Conservation (phyloP, 306 rosid genomes). For the Trifolium fragiferum region DNA sequence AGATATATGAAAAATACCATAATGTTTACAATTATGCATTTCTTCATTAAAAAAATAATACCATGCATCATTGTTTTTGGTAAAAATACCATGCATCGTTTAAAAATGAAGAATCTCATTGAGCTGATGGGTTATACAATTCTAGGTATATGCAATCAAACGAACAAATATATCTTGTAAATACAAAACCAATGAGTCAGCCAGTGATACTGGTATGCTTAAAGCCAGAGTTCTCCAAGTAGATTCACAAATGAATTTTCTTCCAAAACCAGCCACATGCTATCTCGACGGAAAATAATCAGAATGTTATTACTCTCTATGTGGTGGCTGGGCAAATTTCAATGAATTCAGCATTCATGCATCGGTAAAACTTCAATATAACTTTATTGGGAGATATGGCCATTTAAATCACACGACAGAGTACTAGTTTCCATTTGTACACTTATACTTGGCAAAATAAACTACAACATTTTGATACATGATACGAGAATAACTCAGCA, state of each 20-base stretch:
- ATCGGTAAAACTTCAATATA: too few species aligned
- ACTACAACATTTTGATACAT: constrained; percentile 8
- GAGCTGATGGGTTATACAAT: constrained; percentile 5
- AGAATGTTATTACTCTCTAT: too few species aligned
- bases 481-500: constrained; percentile 6
- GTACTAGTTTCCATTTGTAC: not conserved
- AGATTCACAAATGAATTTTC: constrained; percentile 13
- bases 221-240: constrained; percentile 9
- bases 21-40: constrained; percentile 7
- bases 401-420: not conserved
- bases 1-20: constrained; percentile 12
- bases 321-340: too few species aligned
- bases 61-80: not conserved
- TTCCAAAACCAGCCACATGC: too few species aligned
- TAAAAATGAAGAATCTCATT: not conserved
- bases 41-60: not conserved
- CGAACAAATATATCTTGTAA: not conserved
- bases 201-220: not conserved
- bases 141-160: not conserved
- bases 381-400: too few species aligned
- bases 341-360: too few species aligned
- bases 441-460: not conserved
- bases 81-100: not conserved
- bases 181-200: not conserved
- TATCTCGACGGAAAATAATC: too few species aligned